These are phyloP conservation scores for Penicillium sp. DNA, from an alignment of 2,329 filamentous ascomycete genomes.

Conservation along the genomic window DNA sequence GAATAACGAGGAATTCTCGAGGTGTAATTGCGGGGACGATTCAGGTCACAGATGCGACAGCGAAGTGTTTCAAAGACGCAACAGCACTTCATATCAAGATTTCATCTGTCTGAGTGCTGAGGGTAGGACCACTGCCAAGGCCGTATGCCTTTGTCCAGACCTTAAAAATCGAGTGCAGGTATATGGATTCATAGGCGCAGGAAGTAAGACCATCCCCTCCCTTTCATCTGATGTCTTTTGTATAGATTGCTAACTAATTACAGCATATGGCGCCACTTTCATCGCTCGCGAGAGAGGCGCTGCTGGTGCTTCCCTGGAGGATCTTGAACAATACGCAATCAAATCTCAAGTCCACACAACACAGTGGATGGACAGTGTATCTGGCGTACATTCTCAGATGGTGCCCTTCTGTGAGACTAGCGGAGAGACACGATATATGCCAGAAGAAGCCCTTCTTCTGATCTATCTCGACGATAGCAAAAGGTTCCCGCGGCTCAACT, in stretches of 20 bases:
- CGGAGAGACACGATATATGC: constrained; percentile 14
- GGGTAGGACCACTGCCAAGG: background rate
- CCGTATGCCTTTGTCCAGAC: background rate
- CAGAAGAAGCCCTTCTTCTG: constrained; percentile 23
- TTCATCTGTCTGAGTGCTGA: background rate
- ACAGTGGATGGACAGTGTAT: background rate
- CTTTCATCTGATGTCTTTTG: background rate
- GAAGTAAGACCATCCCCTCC: constrained; percentile 13
- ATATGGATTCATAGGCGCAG: constrained; percentile 16
- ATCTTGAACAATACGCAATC: constrained; percentile 16
- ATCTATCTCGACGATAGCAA: constrained; percentile 18
- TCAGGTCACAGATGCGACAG: background rate
- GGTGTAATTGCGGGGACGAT: constrained; percentile 3
- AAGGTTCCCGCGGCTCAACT: constrained; percentile 24
- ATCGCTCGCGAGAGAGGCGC: constrained; percentile 13
- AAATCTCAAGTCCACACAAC: constrained; percentile 16
- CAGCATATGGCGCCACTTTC: constrained; percentile 18
- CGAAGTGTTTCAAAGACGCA: background rate
- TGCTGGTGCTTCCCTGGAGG: background rate
- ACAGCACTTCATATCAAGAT: background rate
- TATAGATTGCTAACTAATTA: constrained; percentile 2
- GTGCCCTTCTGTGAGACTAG: constrained; percentile 5
- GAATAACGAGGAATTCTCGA: constrained; percentile 8
- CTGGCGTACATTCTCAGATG: background rate
- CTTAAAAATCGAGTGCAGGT: constrained; percentile 8